These are phyloP conservation scores for Syzygium aqueum DNA, from an alignment of 345 rosid species.

Conservation along the genomic window DNA sequence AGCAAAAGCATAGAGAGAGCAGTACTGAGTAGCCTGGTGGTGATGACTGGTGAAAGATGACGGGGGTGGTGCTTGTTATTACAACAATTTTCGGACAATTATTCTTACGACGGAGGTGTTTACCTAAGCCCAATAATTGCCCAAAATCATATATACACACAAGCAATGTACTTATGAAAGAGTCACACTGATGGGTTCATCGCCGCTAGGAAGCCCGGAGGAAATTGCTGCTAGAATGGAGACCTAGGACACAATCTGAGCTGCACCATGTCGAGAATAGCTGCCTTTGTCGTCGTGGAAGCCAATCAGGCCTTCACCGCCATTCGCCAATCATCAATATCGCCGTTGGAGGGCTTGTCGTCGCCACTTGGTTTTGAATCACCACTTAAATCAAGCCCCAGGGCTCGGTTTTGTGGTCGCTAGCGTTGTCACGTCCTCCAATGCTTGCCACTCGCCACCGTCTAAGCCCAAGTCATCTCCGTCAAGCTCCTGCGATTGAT, in stretches of 20 bases:
- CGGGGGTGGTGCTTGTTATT: too few species aligned
- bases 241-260: background rate
- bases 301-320: background rate
- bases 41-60: too few species aligned
- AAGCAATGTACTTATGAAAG: too few species aligned
- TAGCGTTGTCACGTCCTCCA: background rate
- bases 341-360: background rate
- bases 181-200: too few species aligned
- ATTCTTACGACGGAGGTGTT: too few species aligned
- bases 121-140: too few species aligned
- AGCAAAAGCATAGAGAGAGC: too few species aligned
- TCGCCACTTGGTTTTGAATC: background rate
- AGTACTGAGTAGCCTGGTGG: too few species aligned
- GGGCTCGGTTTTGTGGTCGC: background rate
- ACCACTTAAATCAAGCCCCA: background rate
- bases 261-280: background rate
- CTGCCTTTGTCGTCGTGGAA: background rate
- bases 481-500: background rate
- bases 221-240: too few species aligned
- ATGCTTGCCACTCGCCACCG: background rate
- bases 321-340: background rate
- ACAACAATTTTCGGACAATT: too few species aligned
- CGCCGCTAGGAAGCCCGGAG: accelerated
- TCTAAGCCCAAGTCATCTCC: background rate
- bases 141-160: too few species aligned